Conservation (phyloP, 2,329 filamentous ascomycete species). For the Cadophora sp. region DNA sequence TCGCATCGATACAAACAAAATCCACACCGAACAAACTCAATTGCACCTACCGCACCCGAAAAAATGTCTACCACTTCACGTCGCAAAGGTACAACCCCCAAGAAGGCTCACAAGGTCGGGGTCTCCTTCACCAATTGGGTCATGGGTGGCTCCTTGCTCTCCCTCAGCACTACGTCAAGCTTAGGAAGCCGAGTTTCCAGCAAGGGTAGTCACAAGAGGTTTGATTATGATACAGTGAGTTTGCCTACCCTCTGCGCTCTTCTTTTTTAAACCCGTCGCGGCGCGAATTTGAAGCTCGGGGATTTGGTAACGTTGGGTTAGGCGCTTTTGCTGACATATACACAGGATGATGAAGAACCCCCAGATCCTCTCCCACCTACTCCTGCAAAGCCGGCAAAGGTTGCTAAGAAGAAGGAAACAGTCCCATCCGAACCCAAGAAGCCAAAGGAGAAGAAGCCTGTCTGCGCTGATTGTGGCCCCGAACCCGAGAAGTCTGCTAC, state of each 20-base stretch:
- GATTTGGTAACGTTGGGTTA: neutral
- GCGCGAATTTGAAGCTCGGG: neutral
- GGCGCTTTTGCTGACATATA: neutral
- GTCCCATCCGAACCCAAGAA: neutral
- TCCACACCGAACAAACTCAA: neutral
- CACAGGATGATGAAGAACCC: slow-evolving; percentile 2
- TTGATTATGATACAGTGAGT: neutral
- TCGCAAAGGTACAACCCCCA: slow-evolving; percentile 14
- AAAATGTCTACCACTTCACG: slow-evolving; percentile 5
- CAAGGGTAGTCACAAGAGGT: slow-evolving; percentile 5
- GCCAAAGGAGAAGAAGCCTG: neutral
- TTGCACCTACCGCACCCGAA: neutral
- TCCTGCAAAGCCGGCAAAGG: neutral
- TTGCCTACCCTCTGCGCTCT: too few relatives aligned
- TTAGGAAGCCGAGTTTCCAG: slow-evolving; percentile 8
- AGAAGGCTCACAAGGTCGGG: slow-evolving; percentile 33
- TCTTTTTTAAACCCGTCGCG: neutral
- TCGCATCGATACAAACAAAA: neutral
- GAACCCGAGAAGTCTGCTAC: neutral
- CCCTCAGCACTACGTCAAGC: slow-evolving; percentile 16
- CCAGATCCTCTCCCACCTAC: neutral
- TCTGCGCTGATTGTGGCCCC: slow-evolving; percentile 6
- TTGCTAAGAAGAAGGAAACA: neutral
- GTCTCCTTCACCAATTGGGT: slow-evolving; percentile 44
- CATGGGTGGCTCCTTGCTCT: slow-evolving; percentile 40